These are phyloP conservation scores for Urtica urens DNA, from an alignment of 306 rosid genomes.

Conservation along the genomic window DNA sequence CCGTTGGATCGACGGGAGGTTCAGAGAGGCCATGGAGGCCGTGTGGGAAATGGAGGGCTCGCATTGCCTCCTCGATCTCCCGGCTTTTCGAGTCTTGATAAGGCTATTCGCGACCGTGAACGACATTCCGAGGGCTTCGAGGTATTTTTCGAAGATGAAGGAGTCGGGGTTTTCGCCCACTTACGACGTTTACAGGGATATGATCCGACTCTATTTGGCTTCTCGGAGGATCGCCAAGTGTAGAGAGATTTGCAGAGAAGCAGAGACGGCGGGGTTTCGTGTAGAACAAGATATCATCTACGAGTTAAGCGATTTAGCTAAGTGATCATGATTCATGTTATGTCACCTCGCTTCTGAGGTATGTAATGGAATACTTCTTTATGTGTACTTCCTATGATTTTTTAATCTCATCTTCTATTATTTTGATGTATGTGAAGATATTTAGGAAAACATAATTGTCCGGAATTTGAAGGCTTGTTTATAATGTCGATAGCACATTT, in stretches of 20 bases:
- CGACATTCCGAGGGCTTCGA: slow-evolving; percentile 53
- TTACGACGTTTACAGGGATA: slow-evolving; percentile 45
- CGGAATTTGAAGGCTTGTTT: no score
- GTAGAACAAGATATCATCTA: slow-evolving; percentile 36
- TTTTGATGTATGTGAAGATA: no score
- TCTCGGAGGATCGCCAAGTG: slow-evolving; percentile 68
- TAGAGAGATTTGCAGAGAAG: slow-evolving; percentile 57
- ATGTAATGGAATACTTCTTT: no score
- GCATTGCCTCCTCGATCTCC: slow-evolving; percentile 59
- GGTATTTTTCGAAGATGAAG: slow-evolving; percentile 73
- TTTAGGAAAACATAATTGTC: no score
- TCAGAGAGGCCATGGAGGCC: slow-evolving; percentile 64
- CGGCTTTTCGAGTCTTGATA: slow-evolving; percentile 58
- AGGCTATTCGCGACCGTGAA: slow-evolving; percentile 67
- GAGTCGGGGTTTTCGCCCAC: slow-evolving; percentile 67
- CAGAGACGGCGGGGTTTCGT: slow-evolving; percentile 50
- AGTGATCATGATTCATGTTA: no score
- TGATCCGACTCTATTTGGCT: slow-evolving; percentile 53
- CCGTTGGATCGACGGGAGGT: slow-evolving; percentile 39
- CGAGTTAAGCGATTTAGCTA: no score
- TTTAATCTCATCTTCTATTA: no score
- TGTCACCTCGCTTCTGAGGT: no score
- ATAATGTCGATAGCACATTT: no score
- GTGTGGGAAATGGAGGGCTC: slow-evolving; percentile 95
- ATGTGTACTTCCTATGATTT: no score